phyloP scores from a whole-genome alignment of 1,284 basidiomycete species.

The Puccinia horiana region DNA sequence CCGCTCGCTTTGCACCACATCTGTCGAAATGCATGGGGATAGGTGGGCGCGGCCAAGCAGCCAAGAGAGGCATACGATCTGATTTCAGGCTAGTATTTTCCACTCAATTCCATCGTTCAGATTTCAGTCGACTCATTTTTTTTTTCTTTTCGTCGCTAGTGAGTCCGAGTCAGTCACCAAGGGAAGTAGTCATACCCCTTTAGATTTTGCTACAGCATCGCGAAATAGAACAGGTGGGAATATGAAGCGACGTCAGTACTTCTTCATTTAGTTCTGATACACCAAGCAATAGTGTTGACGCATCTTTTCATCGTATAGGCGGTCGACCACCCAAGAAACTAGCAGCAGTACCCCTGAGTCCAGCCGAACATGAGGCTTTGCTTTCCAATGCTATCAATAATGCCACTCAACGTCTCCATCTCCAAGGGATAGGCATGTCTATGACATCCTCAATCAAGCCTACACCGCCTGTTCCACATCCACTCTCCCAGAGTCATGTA shows the following conservation, averaged over 20 bases:
- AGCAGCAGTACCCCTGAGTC: conserved; percentile 3
- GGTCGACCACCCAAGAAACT: conserved; percentile 39
- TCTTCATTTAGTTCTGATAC: neutral
- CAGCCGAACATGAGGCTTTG: conserved; percentile 28
- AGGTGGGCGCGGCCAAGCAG: conserved; percentile 30
- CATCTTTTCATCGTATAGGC: neutral
- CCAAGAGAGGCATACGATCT: conserved; percentile 13
- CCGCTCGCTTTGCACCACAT: conserved; percentile 46
- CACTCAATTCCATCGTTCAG: neutral
- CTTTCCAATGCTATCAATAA: conserved; percentile 47
- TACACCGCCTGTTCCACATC: conserved; percentile 16
- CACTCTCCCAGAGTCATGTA: conserved; percentile 38
- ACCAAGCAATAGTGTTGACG: neutral
- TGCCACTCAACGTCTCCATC: conserved; percentile 44
- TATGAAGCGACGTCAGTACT: conserved; percentile 32
- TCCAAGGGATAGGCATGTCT: conserved; percentile 20
- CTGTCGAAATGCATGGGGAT: conserved; percentile 42
- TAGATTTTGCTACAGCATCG: neutral
- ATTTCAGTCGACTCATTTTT: neutral
- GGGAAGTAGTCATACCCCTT: neutral
- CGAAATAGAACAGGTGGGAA: conserved; percentile 19
- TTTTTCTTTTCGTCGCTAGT: neutral
- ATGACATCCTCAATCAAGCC: neutral
- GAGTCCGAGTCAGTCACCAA: conserved; percentile 17
- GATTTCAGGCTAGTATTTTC: conserved; percentile 14